These are phyloP conservation scores for Sequoia sempervirens DNA, from an alignment of 75 land plant species.

Conservation along the genomic window DNA sequence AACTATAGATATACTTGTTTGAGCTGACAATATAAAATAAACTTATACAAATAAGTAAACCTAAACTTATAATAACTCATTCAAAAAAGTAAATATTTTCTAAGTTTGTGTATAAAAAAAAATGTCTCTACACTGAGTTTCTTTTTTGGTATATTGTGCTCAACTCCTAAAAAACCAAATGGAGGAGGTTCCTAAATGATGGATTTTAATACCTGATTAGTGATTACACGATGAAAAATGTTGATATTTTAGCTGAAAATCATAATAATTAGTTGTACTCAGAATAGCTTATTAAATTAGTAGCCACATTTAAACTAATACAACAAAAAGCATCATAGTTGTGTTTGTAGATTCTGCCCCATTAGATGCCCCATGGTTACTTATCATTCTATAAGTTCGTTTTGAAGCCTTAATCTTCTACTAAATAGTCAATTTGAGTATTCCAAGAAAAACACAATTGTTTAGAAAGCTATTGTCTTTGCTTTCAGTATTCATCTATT, in stretches of 20 bases:
- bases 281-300: neutral
- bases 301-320: neutral
- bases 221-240: neutral
- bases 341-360: too few species aligned
- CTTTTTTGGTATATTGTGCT: neutral
- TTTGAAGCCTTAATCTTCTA: too few species aligned
- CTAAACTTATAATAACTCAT: neutral
- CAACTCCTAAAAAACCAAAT: neutral
- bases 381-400: too few species aligned
- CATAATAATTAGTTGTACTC: neutral
- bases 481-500: too few species aligned
- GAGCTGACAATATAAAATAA: neutral
- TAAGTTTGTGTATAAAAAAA: neutral
- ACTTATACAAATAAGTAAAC: neutral
- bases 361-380: too few species aligned
- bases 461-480: too few species aligned
- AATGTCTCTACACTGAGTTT: neutral
- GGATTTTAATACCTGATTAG: neutral
- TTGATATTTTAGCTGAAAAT: neutral
- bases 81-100: slow-evolving; percentile 6
- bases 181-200: neutral
- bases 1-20: neutral
- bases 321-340: neutral
- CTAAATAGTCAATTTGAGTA: too few species aligned
- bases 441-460: too few species aligned